These are phyloP conservation scores for Sphagnum fallax DNA, from an alignment of 228 moss, liverwort and hornwort species.

Conservation along the genomic window DNA sequence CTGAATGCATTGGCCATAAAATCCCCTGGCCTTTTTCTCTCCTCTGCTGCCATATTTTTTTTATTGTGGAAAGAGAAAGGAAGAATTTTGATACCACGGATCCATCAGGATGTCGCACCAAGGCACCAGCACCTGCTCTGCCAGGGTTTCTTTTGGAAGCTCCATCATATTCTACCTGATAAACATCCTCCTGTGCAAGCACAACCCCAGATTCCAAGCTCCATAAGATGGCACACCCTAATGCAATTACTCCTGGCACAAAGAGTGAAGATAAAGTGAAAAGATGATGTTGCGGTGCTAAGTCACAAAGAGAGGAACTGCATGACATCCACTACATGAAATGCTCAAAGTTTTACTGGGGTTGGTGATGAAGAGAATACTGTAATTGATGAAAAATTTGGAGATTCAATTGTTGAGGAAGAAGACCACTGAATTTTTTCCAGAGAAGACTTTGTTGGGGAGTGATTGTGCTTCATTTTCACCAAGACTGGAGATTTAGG, in stretches of 20 bases:
- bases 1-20: no score
- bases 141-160: constrained; percentile 96
- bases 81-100: constrained; percentile 53
- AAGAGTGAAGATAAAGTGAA: no score
- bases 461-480: no score
- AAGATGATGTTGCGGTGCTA: neutral
- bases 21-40: no score
- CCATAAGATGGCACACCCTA: constrained; percentile 12
- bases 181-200: constrained; percentile 38
- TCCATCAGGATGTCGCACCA: constrained; percentile 88
- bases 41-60: no score
- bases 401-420: no score
- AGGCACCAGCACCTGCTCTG: constrained; percentile 85
- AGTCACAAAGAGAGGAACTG: neutral
- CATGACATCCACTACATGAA: neutral
- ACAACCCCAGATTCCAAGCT: neutral
- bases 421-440: no score
- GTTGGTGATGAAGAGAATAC: no score
- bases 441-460: no score
- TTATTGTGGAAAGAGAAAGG: no score
- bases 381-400: no score
- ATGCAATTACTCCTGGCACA: neutral
- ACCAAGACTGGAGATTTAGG: neutral
- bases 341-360: neutral
- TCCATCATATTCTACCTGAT: constrained; percentile 89